These are phyloP conservation scores for Trematosphaeria pertusa DNA, from an alignment of 2,329 filamentous ascomycete species.

Conservation along the genomic window DNA sequence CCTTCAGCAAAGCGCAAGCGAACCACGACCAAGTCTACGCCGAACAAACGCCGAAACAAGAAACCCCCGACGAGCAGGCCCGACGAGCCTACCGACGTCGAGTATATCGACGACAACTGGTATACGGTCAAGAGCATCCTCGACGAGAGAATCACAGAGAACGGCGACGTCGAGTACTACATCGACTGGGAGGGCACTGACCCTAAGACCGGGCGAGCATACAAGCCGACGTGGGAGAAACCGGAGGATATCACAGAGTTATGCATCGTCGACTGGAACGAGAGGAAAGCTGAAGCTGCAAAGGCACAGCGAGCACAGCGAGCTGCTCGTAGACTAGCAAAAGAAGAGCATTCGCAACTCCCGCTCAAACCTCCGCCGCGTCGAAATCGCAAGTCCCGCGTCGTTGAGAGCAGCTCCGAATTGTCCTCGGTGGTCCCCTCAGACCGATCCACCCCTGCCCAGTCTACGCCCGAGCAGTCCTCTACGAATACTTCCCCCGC, in stretches of 20 bases:
- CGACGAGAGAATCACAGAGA: constrained; percentile 25
- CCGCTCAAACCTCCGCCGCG: background rate
- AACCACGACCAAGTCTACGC: constrained; percentile 11
- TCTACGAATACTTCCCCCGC: too few species aligned
- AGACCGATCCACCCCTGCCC: constrained; percentile 9
- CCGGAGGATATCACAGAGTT: constrained; percentile 39
- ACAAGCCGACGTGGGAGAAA: constrained; percentile 59
- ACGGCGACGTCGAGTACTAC: constrained; percentile 50
- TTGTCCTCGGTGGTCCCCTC: constrained; percentile 2
- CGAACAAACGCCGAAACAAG: constrained; percentile 27
- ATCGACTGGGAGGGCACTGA: constrained; percentile 64
- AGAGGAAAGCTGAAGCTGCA: constrained; percentile 1
- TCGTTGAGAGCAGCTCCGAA: constrained; percentile 23
- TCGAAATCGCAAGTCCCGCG: constrained; percentile 13
- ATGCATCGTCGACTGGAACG: constrained; percentile 42
- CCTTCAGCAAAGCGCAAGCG: constrained; percentile 33
- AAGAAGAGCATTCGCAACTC: background rate
- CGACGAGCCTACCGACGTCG: too few species aligned
- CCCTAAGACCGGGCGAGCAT: constrained; percentile 56
- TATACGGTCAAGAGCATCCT: constrained; percentile 26
- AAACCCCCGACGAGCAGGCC: constrained; percentile 8
- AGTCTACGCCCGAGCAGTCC: background rate
- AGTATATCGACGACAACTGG: background rate
- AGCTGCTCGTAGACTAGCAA: too few species aligned
- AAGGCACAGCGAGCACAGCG: background rate